phyloP scores from a whole-genome alignment of 2,329 filamentous ascomycete species.

The Fusarium hainanense region DNA sequence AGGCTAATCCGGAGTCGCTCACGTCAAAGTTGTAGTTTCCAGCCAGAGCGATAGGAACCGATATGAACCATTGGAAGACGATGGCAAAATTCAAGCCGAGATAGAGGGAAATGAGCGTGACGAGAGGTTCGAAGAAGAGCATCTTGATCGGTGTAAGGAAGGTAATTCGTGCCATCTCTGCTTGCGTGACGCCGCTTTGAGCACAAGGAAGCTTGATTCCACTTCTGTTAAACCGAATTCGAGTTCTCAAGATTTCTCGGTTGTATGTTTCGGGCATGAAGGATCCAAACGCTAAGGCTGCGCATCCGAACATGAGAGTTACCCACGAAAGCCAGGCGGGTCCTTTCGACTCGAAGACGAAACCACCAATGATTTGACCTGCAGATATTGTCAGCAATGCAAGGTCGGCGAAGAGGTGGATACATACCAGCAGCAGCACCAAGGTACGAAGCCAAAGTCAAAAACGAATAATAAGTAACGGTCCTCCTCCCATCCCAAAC shows the following conservation, averaged over 20 bases:
- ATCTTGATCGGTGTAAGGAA: not conserved
- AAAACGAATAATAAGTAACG: not conserved
- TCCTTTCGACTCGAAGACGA: not conserved
- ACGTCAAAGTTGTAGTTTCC: not conserved
- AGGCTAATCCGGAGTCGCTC: not conserved
- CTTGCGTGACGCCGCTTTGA: not conserved
- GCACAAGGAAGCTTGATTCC: not conserved
- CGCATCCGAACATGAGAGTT: not conserved
- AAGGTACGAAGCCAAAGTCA: not conserved
- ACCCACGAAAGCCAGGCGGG: conserved; percentile 7
- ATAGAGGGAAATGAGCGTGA: not conserved
- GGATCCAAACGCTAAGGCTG: not conserved
- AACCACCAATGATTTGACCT: not conserved
- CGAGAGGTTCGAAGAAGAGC: not conserved
- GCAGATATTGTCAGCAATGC: fast-evolving
- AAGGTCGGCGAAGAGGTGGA: fast-evolving
- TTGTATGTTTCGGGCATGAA: conserved; percentile 12
- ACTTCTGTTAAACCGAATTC: conserved; percentile 8
- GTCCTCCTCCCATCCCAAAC: not conserved
- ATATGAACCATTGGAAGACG: not conserved
- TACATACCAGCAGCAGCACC: not conserved
- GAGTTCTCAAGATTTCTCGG: not conserved
- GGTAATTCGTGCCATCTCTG: not conserved
- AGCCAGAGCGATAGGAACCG: not conserved
- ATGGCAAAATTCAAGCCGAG: not conserved